Percentiles rank a stretch among this genome's conserved stretches.
These are phyloP conservation scores for Rhododendron vialii DNA, from an alignment of 148 eudicot genomes.

Conservation along the genomic window DNA sequence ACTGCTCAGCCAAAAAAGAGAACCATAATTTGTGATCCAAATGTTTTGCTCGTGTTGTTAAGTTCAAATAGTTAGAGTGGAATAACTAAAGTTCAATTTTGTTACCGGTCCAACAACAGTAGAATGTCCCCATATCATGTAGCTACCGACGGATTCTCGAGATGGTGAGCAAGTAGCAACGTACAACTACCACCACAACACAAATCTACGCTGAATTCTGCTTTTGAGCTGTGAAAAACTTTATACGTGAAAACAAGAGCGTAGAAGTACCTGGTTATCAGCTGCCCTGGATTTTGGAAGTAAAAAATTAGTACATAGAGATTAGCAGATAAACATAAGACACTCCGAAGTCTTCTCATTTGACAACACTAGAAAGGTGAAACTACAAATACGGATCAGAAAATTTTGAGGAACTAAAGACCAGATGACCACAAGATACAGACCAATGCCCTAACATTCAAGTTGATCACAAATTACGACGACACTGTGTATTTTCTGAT, in stretches of 20 bases:
- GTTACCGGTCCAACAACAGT: conserved; percentile 60
- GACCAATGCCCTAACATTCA: neutral
- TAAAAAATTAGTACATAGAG: neutral
- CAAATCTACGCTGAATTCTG: neutral
- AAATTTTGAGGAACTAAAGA: neutral
- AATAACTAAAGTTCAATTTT: neutral
- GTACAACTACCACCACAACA: conserved; percentile 34
- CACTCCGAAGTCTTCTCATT: neutral
- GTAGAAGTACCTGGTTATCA: conserved; percentile 51
- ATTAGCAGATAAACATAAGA: neutral
- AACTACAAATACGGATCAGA: neutral
- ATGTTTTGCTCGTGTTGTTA: neutral
- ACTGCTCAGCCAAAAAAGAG: conserved; percentile 25
- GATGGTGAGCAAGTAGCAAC: conserved; percentile 71
- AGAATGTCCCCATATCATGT: conserved; percentile 67
- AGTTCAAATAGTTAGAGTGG: neutral
- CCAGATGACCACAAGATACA: neutral
- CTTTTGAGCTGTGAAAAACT: neutral
- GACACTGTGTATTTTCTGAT: neutral
- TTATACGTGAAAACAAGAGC: neutral
- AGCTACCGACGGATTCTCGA: conserved; percentile 38
- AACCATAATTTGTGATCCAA: neutral
- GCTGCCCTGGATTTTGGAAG: conserved; percentile 53
- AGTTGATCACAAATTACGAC: neutral
- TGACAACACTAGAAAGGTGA: neutral